Base-by-base conservation (phyloP, 192 early-diverging fungal genomes). In the Cladochytrium replicatum region DNA sequence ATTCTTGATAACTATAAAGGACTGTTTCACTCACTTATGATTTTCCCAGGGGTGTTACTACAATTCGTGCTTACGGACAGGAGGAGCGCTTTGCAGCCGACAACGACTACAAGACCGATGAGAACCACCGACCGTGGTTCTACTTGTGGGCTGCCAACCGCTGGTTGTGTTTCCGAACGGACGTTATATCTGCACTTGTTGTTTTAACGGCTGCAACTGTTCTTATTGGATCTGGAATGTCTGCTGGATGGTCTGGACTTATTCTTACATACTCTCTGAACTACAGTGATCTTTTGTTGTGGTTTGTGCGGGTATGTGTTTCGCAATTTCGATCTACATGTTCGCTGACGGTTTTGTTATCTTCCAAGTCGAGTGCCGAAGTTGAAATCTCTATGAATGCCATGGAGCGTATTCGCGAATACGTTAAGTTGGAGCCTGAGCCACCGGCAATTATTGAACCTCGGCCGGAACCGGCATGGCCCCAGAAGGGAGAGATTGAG, bases 401-500 rank as follows among this genome's bases (percentile, higher is more conserved):
- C 21, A 67, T 94, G 27, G 93, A 97, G 68, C 82, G 93, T 37
- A 66, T 97, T 19, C 63, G 75, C 27, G 90, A 95, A 67, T 97
- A 95, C 50, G 46, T 87, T 48, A 43, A 66, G 2, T 52, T 94
- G 27, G 86, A 87, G 25, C 83, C 91, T 55, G 93, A 97, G 46
- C 74, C 82, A 0, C 62, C 82, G n/a, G 63, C 72, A 24, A 52
- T 78, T n/a, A 67, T 84, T n/a, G 73, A 75, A 42, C 41, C 32
- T 9, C 11, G 21, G 46, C 34, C 26, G 8, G 34, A 48, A 9
- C 15, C 29, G 17, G 28, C 42, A 41, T 77, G 75, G 89, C 90
- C 91, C 1, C 25, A 43, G 6, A 60, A 62, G 19, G 93, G 93
- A 6, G 48, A 65, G 23, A 82, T 97, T 24, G 55, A 71, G 24